phyloP scores from a whole-genome alignment of 2,329 filamentous ascomycete genomes.

The Fusarium devonianum region DNA sequence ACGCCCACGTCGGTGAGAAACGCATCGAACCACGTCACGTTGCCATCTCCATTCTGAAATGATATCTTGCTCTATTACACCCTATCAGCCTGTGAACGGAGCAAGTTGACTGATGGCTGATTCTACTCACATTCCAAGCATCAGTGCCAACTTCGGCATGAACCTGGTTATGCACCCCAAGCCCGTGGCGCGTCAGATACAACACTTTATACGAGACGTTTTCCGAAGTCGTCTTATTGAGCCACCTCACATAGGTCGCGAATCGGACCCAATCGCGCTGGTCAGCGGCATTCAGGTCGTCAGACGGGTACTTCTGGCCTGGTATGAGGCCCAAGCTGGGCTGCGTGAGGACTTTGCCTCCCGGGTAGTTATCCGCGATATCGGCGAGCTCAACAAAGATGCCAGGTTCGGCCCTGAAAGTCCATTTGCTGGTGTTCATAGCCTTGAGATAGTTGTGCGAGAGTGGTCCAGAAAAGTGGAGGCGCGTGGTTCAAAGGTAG shows the following conservation, averaged over 20 bases:
- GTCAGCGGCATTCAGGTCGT: slow-evolving; percentile 38
- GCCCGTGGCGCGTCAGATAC: slow-evolving; percentile 63
- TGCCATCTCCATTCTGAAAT: slow-evolving; percentile 49
- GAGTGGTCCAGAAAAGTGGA: not conserved
- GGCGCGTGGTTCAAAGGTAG: not conserved
- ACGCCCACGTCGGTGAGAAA: slow-evolving; percentile 61
- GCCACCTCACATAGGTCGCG: slow-evolving; percentile 52
- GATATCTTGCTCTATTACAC: slow-evolving; percentile 46
- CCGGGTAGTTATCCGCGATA: slow-evolving; percentile 38
- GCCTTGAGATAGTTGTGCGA: slow-evolving; percentile 23
- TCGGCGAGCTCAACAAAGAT: slow-evolving; percentile 55
- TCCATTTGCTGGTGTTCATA: slow-evolving; percentile 32
- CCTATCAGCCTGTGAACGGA: slow-evolving; percentile 10
- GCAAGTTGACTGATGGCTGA: no score
- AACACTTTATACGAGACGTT: slow-evolving; percentile 62
- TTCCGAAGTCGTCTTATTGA: slow-evolving; percentile 53
- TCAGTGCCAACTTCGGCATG: slow-evolving; percentile 63
- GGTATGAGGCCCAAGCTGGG: slow-evolving; percentile 62
- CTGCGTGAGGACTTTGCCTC: slow-evolving; percentile 49
- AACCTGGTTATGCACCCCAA: slow-evolving; percentile 58
- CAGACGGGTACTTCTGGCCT: slow-evolving; percentile 53
- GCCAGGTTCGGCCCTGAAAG: slow-evolving; percentile 37
- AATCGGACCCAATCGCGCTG: slow-evolving; percentile 63
- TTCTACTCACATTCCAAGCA: slow-evolving; percentile 62
- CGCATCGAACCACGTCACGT: slow-evolving; percentile 51